Base-by-base conservation (phyloP, 257 asterid genomes). In the Ophiorrhiza pumila region DNA sequence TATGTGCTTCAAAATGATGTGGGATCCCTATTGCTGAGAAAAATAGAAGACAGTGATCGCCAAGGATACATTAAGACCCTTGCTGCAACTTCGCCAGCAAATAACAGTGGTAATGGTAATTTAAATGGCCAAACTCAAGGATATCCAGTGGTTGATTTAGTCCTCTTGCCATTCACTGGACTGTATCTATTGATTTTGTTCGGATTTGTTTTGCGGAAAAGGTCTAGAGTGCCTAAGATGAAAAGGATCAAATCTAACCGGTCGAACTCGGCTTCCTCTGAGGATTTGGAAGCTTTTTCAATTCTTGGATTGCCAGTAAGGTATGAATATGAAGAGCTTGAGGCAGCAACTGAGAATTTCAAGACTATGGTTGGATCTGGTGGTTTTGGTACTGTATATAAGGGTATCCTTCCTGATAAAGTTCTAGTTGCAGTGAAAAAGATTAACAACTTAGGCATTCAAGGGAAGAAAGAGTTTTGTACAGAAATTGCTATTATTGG, bases 401-500 rank as follows among this genome's bases (percentile, higher is more conserved):
- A 83, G 82, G 97, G 96, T 43, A 69, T 68, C 23, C 82, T 89
- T 3, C 74, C 82, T 20, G 91, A 86, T 71, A 85, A 83, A 79
- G 49, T 89, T 12, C 73, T 76, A 0, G 85, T 91, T 64, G 97
- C 97, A 7, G 96, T 91, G 5, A 89, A 91, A 78, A 85, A 83
- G 77, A 81, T 91, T 14, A 87, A 71, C 23, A 65, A 79, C 65
- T 3, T 84, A 11, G 92, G 92, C 11, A 56, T 75, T 61, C 83
- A 85, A 0, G 96, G 96, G 23, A 87, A 78, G 83, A 86, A 66
- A 55, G 96, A 91, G 71, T 91, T 91, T 32, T 83, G 87, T 71
- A 83, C 95, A 7, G 97, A 89, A 81, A 81, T 91, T 32, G 90
- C 86, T 20, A 83, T 85, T 8, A 86, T 91, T 35, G 97, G 92